Conservation (phyloP, 805 yeast species). For the Ogataea trehaloabstinens region DNA sequence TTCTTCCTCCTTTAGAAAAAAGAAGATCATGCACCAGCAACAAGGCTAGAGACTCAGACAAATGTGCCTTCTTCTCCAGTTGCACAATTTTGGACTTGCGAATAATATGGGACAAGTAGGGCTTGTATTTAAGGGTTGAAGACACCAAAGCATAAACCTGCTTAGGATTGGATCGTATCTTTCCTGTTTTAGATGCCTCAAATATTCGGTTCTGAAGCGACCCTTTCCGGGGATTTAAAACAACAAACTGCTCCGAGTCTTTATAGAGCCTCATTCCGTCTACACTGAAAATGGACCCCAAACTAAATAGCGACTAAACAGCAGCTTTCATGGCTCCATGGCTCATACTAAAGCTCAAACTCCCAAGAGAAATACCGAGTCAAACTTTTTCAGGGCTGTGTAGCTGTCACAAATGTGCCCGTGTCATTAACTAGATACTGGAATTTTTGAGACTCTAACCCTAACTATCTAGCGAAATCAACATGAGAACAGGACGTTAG, state of each 20-base stretch:
- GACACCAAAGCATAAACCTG: conserved; percentile 83
- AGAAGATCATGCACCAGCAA: conserved; percentile 80
- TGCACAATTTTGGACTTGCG: conserved; percentile 64
- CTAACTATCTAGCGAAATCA: too few species aligned
- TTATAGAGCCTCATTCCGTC: conserved; percentile 38
- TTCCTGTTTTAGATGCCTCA: conserved; percentile 44
- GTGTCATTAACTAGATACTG: too few species aligned
- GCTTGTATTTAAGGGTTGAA: conserved; percentile 72
- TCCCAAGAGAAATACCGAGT: too few species aligned
- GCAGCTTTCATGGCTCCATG: too few species aligned
- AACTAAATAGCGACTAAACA: background rate
- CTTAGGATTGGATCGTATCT: conserved; percentile 66
- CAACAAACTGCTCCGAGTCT: conserved; percentile 43
- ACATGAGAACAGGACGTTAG: too few species aligned
- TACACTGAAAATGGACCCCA: too few species aligned
- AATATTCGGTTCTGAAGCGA: conserved; percentile 54
- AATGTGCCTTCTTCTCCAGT: conserved; percentile 42
- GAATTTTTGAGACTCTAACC: too few species aligned
- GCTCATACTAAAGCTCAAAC: too few species aligned
- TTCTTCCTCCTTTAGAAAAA: conserved; percentile 71
- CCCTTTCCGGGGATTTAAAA: conserved; percentile 42
- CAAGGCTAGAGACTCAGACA: conserved; percentile 54
- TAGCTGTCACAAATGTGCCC: too few species aligned
- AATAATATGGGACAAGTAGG: conserved; percentile 60
- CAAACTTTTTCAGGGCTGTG: too few species aligned